Evolutionary conservation across 2,329 filamentous ascomycete species (phyloP), one percentile per base, ranked within the genome.

Genomic region (Zasmidium citrigriseum): DNA sequence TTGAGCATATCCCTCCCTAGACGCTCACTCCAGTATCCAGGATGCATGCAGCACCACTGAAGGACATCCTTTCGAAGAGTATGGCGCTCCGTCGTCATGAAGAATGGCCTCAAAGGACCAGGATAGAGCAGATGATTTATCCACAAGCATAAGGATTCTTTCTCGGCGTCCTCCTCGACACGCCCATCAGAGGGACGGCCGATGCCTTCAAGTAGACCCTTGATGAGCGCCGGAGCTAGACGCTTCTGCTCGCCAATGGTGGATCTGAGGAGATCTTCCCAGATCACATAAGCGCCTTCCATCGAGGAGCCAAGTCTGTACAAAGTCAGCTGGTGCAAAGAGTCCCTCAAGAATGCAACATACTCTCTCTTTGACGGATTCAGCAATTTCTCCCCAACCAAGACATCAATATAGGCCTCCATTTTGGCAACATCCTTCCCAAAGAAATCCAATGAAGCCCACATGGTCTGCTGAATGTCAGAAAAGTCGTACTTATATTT

Each of bases 131-230:
- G 71, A 64, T 83, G 80, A 9, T 76, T 63, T 23, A 82, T 64
- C 83, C 83, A 85, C 29, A 76, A 68, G 60, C 74, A 79, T 27
- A 80, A 54, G 1, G 74, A 79, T 68, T 84, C 79, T 34, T 68
- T 68, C 5, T 64, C 59, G 14, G 64, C 60, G 48, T 69, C 64
- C 47, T 24, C 70, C 65, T 27, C 59, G 23, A 57, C 68, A 55
- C 45, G 61, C 41, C 29, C 55, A 34, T 3, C 52, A 55, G 25
- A 64, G 55, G 47, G 69, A 68, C 1, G 38, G 21, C 72, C 71
- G 55, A 82, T 66, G 11, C 63, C 59, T 21, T 71, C 58, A 4
- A 75, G 68, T 64, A 83, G 68, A 25, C 70, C 68, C 27, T 76
- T 72, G 2, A 73, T 66, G 21, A 83, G 66, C 16, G 73, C 64